These are phyloP conservation scores for Podila clonocystis DNA, from an alignment of 192 early-diverging fungal species.

Conservation along the genomic window DNA sequence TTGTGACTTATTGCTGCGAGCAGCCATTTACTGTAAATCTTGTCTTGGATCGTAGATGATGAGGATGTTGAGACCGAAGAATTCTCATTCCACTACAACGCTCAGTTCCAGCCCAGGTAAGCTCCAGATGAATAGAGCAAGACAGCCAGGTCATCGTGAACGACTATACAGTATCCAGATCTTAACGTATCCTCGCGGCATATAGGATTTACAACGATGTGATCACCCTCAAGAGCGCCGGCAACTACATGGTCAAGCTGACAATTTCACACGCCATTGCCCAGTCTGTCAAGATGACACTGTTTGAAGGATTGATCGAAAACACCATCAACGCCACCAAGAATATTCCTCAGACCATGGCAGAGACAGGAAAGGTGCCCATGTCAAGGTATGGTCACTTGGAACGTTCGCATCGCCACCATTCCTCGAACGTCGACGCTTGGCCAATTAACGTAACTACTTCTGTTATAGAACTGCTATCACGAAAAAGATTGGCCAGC, in stretches of 20 bases:
- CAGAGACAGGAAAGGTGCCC: constrained; percentile 89
- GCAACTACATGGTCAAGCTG: constrained; percentile 90
- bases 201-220: constrained; percentile 90
- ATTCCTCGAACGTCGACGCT: no score
- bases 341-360: constrained; percentile 93
- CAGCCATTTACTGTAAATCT: background rate
- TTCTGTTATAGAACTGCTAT: constrained; percentile 77
- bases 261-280: constrained; percentile 97
- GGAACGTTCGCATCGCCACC: background rate
- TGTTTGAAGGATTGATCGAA: constrained; percentile 93
- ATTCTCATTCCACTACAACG: constrained; percentile 83
- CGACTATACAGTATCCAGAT: background rate
- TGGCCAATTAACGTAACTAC: background rate
- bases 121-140: background rate
- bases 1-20: background rate
- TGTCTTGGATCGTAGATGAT: constrained; percentile 47
- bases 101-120: constrained; percentile 68
- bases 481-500: constrained; percentile 94
- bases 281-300: constrained; percentile 92
- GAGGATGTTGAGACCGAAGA: constrained; percentile 83
- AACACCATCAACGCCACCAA: constrained; percentile 90
- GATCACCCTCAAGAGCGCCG: constrained; percentile 81
- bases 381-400: constrained; percentile 71
- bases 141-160: background rate
- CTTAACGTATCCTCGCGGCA: constrained; percentile 29